phyloP scores from a whole-genome alignment of 2,329 filamentous ascomycete species.

The Phyllosticta citriasiana region DNA sequence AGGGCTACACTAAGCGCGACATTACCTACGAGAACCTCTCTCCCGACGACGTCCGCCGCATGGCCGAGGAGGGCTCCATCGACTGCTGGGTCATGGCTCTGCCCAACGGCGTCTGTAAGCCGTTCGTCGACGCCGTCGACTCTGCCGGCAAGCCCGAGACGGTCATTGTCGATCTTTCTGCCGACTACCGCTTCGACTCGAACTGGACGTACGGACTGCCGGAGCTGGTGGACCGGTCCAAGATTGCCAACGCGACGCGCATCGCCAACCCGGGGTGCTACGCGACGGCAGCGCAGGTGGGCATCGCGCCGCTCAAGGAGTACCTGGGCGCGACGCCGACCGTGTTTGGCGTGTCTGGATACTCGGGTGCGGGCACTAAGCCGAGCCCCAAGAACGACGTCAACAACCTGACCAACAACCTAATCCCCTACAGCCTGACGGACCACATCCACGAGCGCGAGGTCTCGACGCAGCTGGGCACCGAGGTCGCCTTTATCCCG shows the following conservation, averaged over 20 bases:
- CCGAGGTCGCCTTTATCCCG: constrained; percentile 72
- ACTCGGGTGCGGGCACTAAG: constrained; percentile 92
- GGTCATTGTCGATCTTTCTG: constrained; percentile 87
- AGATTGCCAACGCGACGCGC: constrained; percentile 67
- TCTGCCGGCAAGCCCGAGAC: constrained; percentile 55
- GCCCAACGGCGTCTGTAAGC: constrained; percentile 89
- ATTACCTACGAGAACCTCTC: constrained; percentile 87
- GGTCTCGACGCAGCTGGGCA: constrained; percentile 68
- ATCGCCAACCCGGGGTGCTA: constrained; percentile 95
- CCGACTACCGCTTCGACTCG: constrained; percentile 84
- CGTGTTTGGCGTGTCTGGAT: constrained; percentile 85
- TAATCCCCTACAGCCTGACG: constrained; percentile 84
- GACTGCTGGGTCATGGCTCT: constrained; percentile 98
- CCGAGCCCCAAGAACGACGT: constrained; percentile 90
- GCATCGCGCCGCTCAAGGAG: constrained; percentile 70
- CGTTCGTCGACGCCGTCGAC: constrained; percentile 82
- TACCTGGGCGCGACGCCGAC: constrained; percentile 70
- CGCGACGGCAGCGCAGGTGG: constrained; percentile 83
- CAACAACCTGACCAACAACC: constrained; percentile 69
- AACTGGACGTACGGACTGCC: constrained; percentile 85
- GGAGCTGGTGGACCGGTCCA: constrained; percentile 67
- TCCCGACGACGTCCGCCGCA: constrained; percentile 73
- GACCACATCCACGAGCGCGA: constrained; percentile 94
- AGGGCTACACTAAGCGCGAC: constrained; percentile 84
- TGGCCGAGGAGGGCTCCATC: constrained; percentile 75